Conservation (phyloP, 352 stramenopile genomes). For the Elongisporangium prolatum region DNA sequence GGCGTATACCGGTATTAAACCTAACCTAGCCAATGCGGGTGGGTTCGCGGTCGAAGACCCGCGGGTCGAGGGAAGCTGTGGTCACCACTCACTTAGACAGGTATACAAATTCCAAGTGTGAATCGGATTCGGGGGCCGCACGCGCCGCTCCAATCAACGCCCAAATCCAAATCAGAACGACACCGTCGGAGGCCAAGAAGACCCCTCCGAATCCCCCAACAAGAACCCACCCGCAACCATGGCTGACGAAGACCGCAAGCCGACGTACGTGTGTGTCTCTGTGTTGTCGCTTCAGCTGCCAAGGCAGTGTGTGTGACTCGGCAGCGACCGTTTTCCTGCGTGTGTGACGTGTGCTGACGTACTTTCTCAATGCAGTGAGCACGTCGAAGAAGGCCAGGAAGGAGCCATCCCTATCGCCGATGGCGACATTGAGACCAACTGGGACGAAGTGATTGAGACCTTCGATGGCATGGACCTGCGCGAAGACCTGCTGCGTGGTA, state of each 20-base stretch:
- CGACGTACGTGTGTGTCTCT: conserved; percentile 29
- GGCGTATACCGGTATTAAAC: neutral
- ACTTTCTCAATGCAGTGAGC: conserved; percentile 25
- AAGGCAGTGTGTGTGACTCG: conserved; percentile 6
- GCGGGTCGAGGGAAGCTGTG: neutral
- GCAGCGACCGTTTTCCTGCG: neutral
- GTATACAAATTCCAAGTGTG: conserved; percentile 75
- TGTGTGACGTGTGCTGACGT: conserved; percentile 4
- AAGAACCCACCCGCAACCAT: conserved; percentile 39
- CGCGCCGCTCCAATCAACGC: conserved; percentile 12
- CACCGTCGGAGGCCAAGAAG: conserved; percentile 29
- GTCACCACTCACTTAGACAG: conserved; percentile 42
- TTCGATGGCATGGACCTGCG: conserved; percentile 99
- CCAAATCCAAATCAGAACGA: conserved; percentile 30
- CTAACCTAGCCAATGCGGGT: neutral
- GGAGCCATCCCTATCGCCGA: conserved; percentile 79
- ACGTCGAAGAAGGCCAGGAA: conserved; percentile 57
- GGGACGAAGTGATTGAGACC: conserved; percentile 97
- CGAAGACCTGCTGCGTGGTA: conserved; percentile 98
- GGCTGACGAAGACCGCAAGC: conserved; percentile 81
- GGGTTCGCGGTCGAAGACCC: neutral
- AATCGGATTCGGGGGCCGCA: conserved; percentile 3
- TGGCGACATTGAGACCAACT: conserved; percentile 97
- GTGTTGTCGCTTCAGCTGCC: neutral
- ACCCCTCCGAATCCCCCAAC: conserved; percentile 24